A percentile compares a stretch with the other conserved stretches of the same genome.
Evolutionary conservation across 2,329 filamentous ascomycete genomes (phyloP).

Genomic region (Hypoxylon sp.): DNA sequence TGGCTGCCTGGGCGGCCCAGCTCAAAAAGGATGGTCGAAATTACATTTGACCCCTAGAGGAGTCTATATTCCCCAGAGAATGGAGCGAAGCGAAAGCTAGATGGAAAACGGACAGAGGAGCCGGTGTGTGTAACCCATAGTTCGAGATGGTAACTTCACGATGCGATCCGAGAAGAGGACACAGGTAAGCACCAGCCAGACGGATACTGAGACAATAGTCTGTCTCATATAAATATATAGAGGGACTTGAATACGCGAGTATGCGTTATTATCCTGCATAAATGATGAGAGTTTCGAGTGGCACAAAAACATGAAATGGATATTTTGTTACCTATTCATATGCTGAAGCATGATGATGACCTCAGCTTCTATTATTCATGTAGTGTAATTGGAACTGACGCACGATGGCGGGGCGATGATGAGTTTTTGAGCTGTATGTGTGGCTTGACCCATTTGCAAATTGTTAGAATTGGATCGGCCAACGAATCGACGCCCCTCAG

Average conservation of each 20-base stretch:
- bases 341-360: conserved; percentile 7
- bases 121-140: conserved; percentile 12
- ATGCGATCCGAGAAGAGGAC: conserved; percentile 17
- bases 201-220: conserved; percentile 19
- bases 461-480: conserved; percentile 2
- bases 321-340: conserved; percentile 1
- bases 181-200: not conserved
- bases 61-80: conserved; percentile 1
- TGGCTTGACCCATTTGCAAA: conserved; percentile 34
- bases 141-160: conserved; percentile 1
- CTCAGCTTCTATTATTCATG: conserved; percentile 7
- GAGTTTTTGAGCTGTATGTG: conserved; percentile 29
- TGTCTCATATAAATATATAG: conserved; percentile 27
- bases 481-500: not conserved
- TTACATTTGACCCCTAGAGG: conserved; percentile 1
- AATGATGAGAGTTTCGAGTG: conserved; percentile 29
- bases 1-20: not conserved
- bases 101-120: conserved; percentile 13
- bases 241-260: conserved; percentile 9
- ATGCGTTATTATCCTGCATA: conserved; percentile 34
- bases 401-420: conserved; percentile 35
- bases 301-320: conserved; percentile 14
- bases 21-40: conserved; percentile 4
- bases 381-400: conserved; percentile 23
- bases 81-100: not conserved